Evolutionary conservation across 2,329 filamentous ascomycete genomes (phyloP), one percentile per base, ranked within the genome.

Genomic region (Pseudocercospora pini-densiflorae): DNA sequence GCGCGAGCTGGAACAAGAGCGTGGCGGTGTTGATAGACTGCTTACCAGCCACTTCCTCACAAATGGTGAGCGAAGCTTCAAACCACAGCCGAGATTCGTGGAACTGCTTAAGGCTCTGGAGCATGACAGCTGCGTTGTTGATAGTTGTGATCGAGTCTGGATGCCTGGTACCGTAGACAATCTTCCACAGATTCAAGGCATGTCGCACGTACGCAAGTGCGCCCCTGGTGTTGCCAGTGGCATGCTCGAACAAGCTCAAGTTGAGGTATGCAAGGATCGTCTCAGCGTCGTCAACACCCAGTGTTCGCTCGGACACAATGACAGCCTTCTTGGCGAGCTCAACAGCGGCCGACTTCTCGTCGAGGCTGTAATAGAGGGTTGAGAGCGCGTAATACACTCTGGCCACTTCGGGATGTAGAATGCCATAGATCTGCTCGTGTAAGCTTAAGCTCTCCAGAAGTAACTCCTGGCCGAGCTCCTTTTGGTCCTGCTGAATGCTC

Each of bases 401-500:
- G 55, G 94, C 95, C 66, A 98, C 94, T 81, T 99, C 95, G 1
- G 95, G 94, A 78, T 99, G 95, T 27, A 99, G 86, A 64, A 98
- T 96, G 67, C 95, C 95, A 76, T 99, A 99, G 72, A 99, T 98
- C 80, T 99, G 95, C 84, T 99, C 95, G 76, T 99, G 94, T 51
- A 99, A 84, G 54, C 95, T 97, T 67, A 99, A 83, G 43, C 94
- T 97, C 80, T 99, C 95, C n/a, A 98, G 84, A 31, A 99, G 87
- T 64, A 99, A 87, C 80, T 99, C 95, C 80, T 97, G 94, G 47
- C 95, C 95, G 54, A 99, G 88, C 81, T 97, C 95, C 82, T 92
- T 94, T 83, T 99, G 93, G 77, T 92, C 91, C 78, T 98, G 94
- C 74, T 95, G 88, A 68, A 99, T 89, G n/a, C 94, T 97, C 77